phyloP scores from a whole-genome alignment of 257 asterid species.

The Knoxia roxburghii region DNA sequence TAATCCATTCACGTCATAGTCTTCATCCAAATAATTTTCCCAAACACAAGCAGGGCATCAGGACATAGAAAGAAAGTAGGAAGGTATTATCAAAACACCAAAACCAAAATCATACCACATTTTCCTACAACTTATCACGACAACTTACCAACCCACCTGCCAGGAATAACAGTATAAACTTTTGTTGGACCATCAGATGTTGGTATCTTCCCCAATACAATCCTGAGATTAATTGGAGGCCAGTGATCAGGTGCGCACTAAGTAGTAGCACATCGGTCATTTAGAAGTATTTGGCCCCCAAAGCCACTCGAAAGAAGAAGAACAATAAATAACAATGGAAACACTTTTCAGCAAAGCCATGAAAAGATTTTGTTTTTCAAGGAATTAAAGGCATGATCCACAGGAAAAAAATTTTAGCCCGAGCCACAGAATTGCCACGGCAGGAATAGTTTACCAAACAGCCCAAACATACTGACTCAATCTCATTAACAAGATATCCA shows the following conservation, averaged over 20 bases:
- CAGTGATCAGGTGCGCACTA: slow-evolving; percentile 52
- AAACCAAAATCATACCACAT: slow-evolving; percentile 25
- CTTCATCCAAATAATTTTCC: slow-evolving; percentile 2
- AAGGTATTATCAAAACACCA: slow-evolving; percentile 19
- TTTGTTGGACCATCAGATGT: slow-evolving; percentile 80
- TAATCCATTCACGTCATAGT: background rate
- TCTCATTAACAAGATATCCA: slow-evolving; percentile 1
- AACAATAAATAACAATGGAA: slow-evolving; percentile 7
- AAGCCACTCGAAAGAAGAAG: slow-evolving; percentile 17
- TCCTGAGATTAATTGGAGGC: slow-evolving; percentile 82
- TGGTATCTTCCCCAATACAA: slow-evolving; percentile 91
- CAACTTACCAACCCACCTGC: slow-evolving; percentile 88
- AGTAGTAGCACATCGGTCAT: slow-evolving; percentile 32
- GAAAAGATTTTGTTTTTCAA: background rate
- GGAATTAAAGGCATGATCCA: slow-evolving; percentile 2
- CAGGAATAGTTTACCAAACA: background rate
- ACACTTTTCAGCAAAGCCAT: background rate
- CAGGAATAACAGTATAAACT: slow-evolving; percentile 72
- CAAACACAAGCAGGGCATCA: background rate
- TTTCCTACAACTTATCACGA: slow-evolving; percentile 37
- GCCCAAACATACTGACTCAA: background rate
- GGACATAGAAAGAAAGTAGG: slow-evolving; percentile 16
- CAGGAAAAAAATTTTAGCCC: background rate
- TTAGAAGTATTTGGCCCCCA: slow-evolving; percentile 21
- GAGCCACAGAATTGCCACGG: background rate